A percentile compares a stretch with the other conserved stretches of the same genome.
Evolutionary conservation across 2,329 filamentous ascomycete species (phyloP).

Genomic region (Pestalotiopsis sp.): DNA sequence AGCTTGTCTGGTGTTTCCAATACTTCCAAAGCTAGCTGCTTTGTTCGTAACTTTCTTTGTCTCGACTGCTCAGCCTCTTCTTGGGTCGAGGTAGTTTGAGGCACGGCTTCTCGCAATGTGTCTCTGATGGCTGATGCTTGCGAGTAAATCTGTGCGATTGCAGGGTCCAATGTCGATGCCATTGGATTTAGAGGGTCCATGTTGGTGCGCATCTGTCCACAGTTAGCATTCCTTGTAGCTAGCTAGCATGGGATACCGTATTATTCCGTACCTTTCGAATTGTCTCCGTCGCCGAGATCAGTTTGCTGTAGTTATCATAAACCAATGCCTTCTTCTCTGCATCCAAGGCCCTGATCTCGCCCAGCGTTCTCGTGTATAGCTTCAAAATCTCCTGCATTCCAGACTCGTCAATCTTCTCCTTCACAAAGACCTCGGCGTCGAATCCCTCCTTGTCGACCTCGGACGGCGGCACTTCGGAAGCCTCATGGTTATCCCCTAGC

Average conservation of each 20-base stretch:
- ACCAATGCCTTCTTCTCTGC: conserved; percentile 96
- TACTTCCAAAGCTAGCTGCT: conserved; percentile 64
- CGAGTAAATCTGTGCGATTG: conserved; percentile 74
- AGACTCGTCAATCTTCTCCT: conserved; percentile 60
- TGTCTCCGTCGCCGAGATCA: conserved; percentile 95
- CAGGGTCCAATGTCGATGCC: conserved; percentile 72
- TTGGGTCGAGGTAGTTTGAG: conserved; percentile 45
- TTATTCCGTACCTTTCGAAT: conserved; percentile 69
- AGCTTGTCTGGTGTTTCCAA: conserved; percentile 64
- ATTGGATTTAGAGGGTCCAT: conserved; percentile 81
- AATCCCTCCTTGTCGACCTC: conserved; percentile 79
- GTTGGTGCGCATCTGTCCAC: conserved; percentile 68
- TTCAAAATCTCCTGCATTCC: conserved; percentile 70
- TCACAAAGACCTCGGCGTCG: conserved; percentile 70
- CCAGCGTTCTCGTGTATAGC: conserved; percentile 71
- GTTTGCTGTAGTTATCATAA: conserved; percentile 97
- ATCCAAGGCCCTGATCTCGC: conserved; percentile 86
- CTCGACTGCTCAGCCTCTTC: conserved; percentile 36
- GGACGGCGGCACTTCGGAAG: conserved; percentile 62
- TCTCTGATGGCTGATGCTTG: conserved; percentile 59
- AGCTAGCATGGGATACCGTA: not conserved
- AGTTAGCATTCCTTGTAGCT: conserved; percentile 9
- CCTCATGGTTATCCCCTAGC: conserved; percentile 31
- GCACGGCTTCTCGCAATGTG: conserved; percentile 49
- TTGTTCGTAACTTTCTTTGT: conserved; percentile 42